Evolutionary conservation across 768 basidiomycete genomes (phyloP), one percentile per base, ranked within the genome.

Genomic region (Boletus insuetus): DNA sequence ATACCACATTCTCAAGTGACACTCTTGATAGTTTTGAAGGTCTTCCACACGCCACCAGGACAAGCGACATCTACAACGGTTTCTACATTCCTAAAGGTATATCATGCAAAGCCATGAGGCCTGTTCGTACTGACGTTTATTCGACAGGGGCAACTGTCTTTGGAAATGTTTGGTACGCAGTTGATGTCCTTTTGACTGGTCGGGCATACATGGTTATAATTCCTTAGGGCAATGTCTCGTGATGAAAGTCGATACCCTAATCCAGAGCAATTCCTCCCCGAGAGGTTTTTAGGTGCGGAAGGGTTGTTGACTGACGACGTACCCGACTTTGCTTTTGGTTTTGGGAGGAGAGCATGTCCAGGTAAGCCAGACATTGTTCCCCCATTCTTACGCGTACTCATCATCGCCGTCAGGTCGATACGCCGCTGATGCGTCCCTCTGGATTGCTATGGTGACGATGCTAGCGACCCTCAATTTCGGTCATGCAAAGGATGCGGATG

Each of bases 41-140:
- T 40, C n/a, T 24, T 11, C 38, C 38, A 5, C 48, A 49, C 12
- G 37, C 38, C 37, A n/a, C 26, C 3, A 49, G 38, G 8, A 24
- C 8, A 14, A 49, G 48, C 6, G 48, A 49, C 31, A 20, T 49
- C 38, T 49, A 40, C n/a, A 49, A 19, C 12, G 38, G 48, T 19
- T 40, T 39, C 48, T 49, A 40, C 19, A 49, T 49, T 26, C 48
- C 48, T n/a, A 40, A 40, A 40, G 48, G 48, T 49, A 40, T 39
- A 8, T 39, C 20, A 6, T 14, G 14, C 35, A 48, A 6, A 4
- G 10, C 26, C 12, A 12, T 14, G 34, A 14, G 14, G 14, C 6
- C 1, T 35, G 34, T 35, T 35, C 14, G 14, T 35, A 35, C 1
- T 35, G 34, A 35, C 13, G 14, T 35, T 10, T 19, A 8, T n/a